These are phyloP conservation scores for Sisymbrium altissimum DNA, from an alignment of 345 rosid species.

Conservation along the genomic window DNA sequence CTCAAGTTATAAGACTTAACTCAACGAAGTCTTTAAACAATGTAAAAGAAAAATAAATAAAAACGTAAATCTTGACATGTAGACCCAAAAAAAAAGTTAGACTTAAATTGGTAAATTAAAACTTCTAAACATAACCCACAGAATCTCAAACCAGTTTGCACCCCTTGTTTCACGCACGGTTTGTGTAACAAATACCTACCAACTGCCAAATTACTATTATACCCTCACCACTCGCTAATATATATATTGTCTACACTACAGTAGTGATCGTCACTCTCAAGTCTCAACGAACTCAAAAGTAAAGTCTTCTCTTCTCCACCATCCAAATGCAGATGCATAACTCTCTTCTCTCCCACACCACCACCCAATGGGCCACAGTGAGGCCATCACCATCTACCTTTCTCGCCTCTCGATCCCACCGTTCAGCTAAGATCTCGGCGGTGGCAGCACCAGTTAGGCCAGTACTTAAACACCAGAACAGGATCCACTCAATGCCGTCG, in stretches of 20 bases:
- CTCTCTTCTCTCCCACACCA: background rate
- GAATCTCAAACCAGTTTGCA: slow-evolving; percentile 20
- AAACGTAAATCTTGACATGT: no score
- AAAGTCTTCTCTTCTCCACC: background rate
- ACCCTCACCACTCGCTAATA: background rate
- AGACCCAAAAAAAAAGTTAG: no score
- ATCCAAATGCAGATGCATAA: background rate
- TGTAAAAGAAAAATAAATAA: no score
- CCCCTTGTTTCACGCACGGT: slow-evolving; percentile 22
- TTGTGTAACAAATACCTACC: background rate
- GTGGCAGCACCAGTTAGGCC: slow-evolving; percentile 35
- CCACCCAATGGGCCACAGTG: slow-evolving; percentile 1
- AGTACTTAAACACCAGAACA: slow-evolving; percentile 30
- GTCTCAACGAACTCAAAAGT: background rate
- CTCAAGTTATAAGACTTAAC: no score
- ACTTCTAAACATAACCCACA: background rate
- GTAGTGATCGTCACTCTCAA: background rate
- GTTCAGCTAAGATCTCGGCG: slow-evolving; percentile 13
- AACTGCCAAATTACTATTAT: background rate
- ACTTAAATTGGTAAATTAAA: no score
- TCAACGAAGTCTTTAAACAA: no score
- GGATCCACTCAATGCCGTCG: slow-evolving; percentile 58
- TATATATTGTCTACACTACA: slow-evolving; percentile 2
- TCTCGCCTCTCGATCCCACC: background rate
- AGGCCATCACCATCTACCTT: background rate